Base-by-base conservation (phyloP, 2,329 filamentous ascomycete genomes). In the Epichloe scottii region DNA sequence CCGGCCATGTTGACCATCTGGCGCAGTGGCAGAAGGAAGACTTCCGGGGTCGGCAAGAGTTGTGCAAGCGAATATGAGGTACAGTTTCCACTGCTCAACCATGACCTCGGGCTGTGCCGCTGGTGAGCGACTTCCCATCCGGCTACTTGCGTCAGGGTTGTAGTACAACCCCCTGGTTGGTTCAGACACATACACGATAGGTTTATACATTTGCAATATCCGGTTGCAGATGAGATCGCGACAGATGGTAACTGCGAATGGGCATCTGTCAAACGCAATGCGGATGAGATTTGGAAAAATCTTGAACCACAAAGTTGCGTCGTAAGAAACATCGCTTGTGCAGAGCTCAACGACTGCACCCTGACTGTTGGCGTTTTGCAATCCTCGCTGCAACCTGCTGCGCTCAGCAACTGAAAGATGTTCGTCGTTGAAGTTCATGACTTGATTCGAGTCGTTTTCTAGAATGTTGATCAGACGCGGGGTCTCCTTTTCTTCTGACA, bases 51-150 rank as follows among this genome's bases (percentile, higher is more conserved):
- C 93, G 38, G 87, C 90, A 51, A 98, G 74, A 0, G 93, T 97
- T 10, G 91, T 95, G 68, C 94, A 98, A 10, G 91, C 93, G 70
- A 98, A 96, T 51, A 96, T 90, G 26, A 98, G 76, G 65, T 97
- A 97, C 2, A 97, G 73, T 67, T 96, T 97, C 91, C 91, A 98
- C 64, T 98, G 93, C 66, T 97, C 94, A 53, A 98, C 82, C 52
- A 96, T 76, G 21, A 95, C 82, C 59, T 95, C 89, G 0, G 90
- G 87, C 17, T 89, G 85, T 1, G 85, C 84, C 3, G 81, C 84
- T 53, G 78, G 82, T 53, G 77, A 78, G 62, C 81, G 74, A 57
- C 66, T 69, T 1, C 70, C 66, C 21, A 71, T 64, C 21, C 77
- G 71, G 30, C 71, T 82, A 30, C 74, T 72, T 6, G 76, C 71